Conservation (phyloP, 164 flowering plant species). For the Buxus sempervirens region DNA sequence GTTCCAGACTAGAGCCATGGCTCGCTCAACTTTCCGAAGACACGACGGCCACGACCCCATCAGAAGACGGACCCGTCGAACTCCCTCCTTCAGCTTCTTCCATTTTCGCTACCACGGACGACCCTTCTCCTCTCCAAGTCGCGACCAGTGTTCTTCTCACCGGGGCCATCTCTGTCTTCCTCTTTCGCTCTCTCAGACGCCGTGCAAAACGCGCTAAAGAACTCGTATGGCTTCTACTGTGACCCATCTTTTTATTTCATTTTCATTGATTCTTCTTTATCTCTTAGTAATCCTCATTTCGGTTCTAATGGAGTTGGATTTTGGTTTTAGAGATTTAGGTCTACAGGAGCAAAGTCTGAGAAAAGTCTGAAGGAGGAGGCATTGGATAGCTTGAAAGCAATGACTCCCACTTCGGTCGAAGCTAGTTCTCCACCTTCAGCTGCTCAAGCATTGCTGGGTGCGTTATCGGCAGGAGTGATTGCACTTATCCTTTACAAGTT, state of each 20-base stretch:
- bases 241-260: no score
- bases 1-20: slow-evolving; percentile 21
- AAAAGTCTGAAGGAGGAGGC: slow-evolving; percentile 80
- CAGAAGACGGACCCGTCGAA: slow-evolving; percentile 60
- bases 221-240: slow-evolving; percentile 37
- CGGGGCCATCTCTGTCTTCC: slow-evolving; percentile 82
- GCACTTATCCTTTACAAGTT: slow-evolving; percentile 85
- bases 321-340: slow-evolving; percentile 65
- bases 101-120: slow-evolving; percentile 51
- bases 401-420: slow-evolving; percentile 44
- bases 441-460: slow-evolving; percentile 77
- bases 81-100: slow-evolving; percentile 50
- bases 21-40: slow-evolving; percentile 33
- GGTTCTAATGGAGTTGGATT: not conserved
- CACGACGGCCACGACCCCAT: slow-evolving; percentile 9
- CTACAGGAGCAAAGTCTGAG: slow-evolving; percentile 39
- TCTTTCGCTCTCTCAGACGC: slow-evolving; percentile 86
- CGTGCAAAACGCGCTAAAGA: slow-evolving; percentile 85
- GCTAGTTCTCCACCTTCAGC: slow-evolving; percentile 62
- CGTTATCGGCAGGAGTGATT: slow-evolving; percentile 70
- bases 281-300: slow-evolving; percentile 1
- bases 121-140: slow-evolving; percentile 70
- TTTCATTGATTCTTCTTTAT: not conserved
- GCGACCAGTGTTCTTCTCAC: slow-evolving; percentile 93
- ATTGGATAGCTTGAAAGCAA: slow-evolving; percentile 67